Base-by-base conservation (phyloP, 192 early-diverging fungal genomes). In the Coemansia sp. region DNA sequence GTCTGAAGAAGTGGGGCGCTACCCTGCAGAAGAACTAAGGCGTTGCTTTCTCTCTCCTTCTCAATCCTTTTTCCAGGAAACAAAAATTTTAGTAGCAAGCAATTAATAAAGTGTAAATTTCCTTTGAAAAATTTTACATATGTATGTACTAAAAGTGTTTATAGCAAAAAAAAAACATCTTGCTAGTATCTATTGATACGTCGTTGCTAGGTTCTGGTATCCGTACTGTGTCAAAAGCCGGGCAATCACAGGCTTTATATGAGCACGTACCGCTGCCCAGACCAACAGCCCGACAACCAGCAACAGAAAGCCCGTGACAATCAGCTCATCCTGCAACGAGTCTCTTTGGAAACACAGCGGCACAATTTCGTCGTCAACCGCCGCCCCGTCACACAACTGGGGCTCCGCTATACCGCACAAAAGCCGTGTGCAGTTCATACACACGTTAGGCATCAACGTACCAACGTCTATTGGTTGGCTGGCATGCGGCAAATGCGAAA, bases 1-100 rank as follows among this genome's bases (percentile, higher is more conserved):
- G 97, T 49, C 85, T 99, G 61, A 93, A 91, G 86, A 93, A 93
- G 83, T 93, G 89, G 89, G 77, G 83, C 56, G 67, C 73, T 17
- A 75, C 78, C 67, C 69, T 69, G 66, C 60, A 80, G 67, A 72
- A 81, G 42, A 45, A 45, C 11, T 45, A 45, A 12, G 17, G 14
- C 22, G 22, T 25, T 25, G 22, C 22, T 25, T 25, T 25, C 22
- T 25, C 22, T 25, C 22, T 25, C 22, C 22, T 25, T 25, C 22
- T 25, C 22, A 25, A 25, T 25, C 22, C 22, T 25, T 25, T 25
- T 25, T 25, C 22, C 22, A 25, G 42, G 42, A 8, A 45, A 45
- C 8, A 45, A 45, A 45, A 45, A 45, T 45, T 45, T 45, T 45
- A 25, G 22, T 25, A 25, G 22, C 22, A 25, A 25, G 22, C 22